Conservation (phyloP, 2,329 filamentous ascomycete genomes). For the Fusarium denticulatum region DNA sequence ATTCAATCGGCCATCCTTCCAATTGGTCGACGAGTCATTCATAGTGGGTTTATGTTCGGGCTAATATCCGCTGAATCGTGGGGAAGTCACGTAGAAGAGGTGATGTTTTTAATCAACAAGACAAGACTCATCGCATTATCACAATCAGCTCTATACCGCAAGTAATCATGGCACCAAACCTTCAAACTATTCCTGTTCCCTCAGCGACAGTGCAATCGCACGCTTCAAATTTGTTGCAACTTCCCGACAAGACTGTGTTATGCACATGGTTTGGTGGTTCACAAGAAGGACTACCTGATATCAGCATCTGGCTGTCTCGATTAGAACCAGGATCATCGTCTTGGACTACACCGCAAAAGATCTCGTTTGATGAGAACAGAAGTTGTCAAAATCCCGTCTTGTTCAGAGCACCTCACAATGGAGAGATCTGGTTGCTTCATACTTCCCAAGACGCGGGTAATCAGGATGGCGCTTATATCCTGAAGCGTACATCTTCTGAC, state of each 20-base stretch:
- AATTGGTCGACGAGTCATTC: not conserved
- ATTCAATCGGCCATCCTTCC: conserved; percentile 17
- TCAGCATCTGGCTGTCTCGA: conserved; percentile 55
- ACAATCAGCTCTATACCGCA: not conserved
- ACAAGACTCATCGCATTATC: not conserved
- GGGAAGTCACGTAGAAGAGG: not conserved
- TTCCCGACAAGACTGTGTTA: conserved; percentile 52
- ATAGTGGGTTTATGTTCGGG: not conserved
- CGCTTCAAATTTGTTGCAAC: conserved; percentile 55
- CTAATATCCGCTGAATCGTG: conserved; percentile 8
- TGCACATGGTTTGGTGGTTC: conserved; percentile 59
- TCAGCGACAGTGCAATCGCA: conserved; percentile 55
- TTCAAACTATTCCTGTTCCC: conserved; percentile 44
- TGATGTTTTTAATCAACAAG: not conserved
- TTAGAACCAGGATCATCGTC: conserved; percentile 40
- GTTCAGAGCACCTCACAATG: conserved; percentile 49
- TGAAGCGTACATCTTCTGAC: conserved; percentile 50
- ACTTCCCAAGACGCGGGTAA: conserved; percentile 57
- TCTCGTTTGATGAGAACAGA: conserved; percentile 51
- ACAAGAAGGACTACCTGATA: conserved; percentile 56
- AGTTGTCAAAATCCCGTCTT: conserved; percentile 59
- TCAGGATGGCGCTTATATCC: conserved; percentile 53
- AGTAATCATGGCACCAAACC: not conserved
- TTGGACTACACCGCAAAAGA: conserved; percentile 49
- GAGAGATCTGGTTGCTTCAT: conserved; percentile 54